phyloP scores from a whole-genome alignment of 2,329 filamentous ascomycete genomes.

The Ophiostoma quercus region DNA sequence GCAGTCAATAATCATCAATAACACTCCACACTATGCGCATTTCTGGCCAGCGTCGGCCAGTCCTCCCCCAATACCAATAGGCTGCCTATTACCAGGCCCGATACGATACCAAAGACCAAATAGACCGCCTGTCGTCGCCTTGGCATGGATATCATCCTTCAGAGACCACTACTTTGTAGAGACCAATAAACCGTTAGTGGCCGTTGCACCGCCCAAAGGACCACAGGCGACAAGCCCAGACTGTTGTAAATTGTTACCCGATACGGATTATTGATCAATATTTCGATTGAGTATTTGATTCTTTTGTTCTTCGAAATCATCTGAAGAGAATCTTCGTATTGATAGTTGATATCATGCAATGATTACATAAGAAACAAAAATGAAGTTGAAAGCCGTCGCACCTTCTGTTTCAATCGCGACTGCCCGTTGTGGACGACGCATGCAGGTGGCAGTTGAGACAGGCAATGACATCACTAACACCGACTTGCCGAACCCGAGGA shows the following conservation, averaged over 20 bases:
- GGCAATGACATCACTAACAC: constrained; percentile 7
- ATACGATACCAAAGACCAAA: background rate
- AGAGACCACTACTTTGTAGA: background rate
- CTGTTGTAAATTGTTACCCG: background rate
- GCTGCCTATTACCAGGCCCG: background rate
- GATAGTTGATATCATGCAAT: background rate
- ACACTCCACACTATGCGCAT: background rate
- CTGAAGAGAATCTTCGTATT: background rate
- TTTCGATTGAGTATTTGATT: background rate
- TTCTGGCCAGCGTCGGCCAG: background rate
- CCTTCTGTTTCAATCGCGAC: constrained; percentile 4
- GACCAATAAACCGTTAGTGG: background rate
- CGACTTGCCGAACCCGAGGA: background rate
- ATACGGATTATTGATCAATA: background rate
- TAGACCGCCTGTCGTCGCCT: background rate
- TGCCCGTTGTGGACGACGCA: background rate
- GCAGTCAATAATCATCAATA: background rate
- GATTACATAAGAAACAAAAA: background rate
- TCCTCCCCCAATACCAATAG: background rate
- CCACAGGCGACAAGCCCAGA: background rate
- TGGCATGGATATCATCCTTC: background rate
- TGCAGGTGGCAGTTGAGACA: background rate
- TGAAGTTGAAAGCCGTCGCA: background rate
- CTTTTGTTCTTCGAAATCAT: too few species aligned
- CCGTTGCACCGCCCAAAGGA: background rate